phyloP scores from a whole-genome alignment of 805 yeast genomes.

The Metschnikowia henanensis region DNA sequence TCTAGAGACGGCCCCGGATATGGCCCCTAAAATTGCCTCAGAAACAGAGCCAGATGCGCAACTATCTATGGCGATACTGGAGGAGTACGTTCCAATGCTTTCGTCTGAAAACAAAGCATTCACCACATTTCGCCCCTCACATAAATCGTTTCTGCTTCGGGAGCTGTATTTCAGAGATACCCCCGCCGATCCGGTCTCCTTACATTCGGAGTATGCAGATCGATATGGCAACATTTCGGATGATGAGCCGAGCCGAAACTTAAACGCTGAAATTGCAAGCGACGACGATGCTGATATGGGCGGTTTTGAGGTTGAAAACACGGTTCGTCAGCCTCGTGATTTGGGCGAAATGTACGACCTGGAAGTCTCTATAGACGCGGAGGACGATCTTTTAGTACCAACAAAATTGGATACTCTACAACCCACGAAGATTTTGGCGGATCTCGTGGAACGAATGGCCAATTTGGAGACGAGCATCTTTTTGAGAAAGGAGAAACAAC shows the following conservation, averaged over 20 bases:
- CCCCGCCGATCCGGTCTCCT: not conserved
- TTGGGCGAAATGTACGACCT: conserved; percentile 15
- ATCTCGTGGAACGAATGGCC: conserved; percentile 3
- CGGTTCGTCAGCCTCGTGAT: not conserved
- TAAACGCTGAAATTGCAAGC: not conserved
- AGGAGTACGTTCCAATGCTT: not conserved
- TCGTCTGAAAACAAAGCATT: conserved; percentile 22
- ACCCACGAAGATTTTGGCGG: not conserved
- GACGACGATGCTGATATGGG: conserved; percentile 8
- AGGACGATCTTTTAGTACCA: not conserved
- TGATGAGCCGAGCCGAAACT: conserved; percentile 1
- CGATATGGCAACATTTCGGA: conserved; percentile 15
- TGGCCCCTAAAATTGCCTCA: too few relatives aligned
- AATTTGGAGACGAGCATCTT: not conserved
- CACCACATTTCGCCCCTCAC: conserved; percentile 1
- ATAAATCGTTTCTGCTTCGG: conserved; percentile 12
- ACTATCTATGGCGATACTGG: too few relatives aligned
- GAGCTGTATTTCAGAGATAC: conserved; percentile 15
- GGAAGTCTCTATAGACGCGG: conserved; percentile 14
- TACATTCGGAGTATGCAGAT: conserved; percentile 16
- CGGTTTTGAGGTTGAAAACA: not conserved
- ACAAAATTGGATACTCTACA: not conserved
- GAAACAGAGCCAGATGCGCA: too few relatives aligned
- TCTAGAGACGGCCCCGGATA: too few relatives aligned
- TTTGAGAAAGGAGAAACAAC: not conserved